Percentiles rank a stretch among this genome's conserved stretches.
phyloP scores from a whole-genome alignment of 768 basidiomycete species.

The Tylopilus rubrobrunneus region DNA sequence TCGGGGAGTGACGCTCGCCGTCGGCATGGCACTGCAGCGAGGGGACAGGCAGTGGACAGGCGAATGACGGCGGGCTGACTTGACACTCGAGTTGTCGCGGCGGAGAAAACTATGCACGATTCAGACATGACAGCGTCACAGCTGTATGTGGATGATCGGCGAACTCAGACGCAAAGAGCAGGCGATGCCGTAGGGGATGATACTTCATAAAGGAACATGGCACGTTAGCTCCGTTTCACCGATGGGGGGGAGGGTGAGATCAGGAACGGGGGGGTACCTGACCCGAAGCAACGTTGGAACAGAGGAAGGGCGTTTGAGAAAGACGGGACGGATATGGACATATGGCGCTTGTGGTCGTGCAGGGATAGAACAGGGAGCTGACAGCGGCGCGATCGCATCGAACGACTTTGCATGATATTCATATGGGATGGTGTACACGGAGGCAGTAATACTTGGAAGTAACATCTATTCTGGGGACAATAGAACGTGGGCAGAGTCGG shows the following conservation, averaged over 20 bases:
- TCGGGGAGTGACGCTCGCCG: not conserved
- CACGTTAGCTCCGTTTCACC: conserved; percentile 22
- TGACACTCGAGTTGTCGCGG: not conserved
- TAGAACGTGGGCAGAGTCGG: no score
- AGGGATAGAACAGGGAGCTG: conserved; percentile 3
- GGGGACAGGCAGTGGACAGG: not conserved
- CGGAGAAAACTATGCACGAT: not conserved
- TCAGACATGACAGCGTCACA: not conserved
- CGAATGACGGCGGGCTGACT: not conserved
- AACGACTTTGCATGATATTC: not conserved
- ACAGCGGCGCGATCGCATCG: not conserved
- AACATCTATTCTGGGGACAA: not conserved
- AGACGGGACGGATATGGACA: conserved; percentile 11
- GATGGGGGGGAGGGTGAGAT: conserved; percentile 12
- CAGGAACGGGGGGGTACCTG: conserved; percentile 17
- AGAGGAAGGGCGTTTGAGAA: not conserved
- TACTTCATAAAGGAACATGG: conserved; percentile 7
- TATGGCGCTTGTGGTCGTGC: conserved; percentile 12
- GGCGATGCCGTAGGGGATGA: not conserved
- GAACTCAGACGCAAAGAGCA: not conserved
- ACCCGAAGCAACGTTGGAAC: not conserved
- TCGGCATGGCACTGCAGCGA: not conserved
- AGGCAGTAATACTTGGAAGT: not conserved
- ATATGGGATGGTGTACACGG: not conserved
- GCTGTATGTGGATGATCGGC: not conserved